Evolutionary conservation across 495 filamentous ascomycete genomes (phyloP).

Genomic region (Tuber indicum): DNA sequence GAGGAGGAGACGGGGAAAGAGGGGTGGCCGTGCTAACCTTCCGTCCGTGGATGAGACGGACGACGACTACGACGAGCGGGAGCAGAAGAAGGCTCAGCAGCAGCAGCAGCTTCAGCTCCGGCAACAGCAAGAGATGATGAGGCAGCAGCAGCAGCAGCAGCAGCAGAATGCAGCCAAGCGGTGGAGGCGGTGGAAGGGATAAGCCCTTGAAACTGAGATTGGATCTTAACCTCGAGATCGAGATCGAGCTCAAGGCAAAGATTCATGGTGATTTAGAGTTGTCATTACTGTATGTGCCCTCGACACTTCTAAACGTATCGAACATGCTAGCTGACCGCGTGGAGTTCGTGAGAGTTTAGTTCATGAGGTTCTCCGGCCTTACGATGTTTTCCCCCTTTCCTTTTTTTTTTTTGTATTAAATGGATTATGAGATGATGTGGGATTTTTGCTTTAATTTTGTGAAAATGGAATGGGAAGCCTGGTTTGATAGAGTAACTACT

Average conservation of each 20-base stretch:
- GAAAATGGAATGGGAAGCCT: background rate
- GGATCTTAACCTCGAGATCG: conserved; percentile 82
- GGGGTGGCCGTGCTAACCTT: background rate
- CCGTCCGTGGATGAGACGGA: conserved; percentile 16
- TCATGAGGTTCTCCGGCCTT: background rate
- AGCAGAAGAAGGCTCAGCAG: conserved; percentile 28
- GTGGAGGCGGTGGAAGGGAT: conserved; percentile 42
- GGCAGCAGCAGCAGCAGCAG: conserved; percentile 20
- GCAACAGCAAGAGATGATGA: conserved; percentile 23
- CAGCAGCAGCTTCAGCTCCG: conserved; percentile 15
- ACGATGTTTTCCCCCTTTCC: background rate
- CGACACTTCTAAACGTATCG: background rate
- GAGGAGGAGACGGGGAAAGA: conserved; percentile 19
- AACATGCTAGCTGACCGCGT: conserved; percentile 8
- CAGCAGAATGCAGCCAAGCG: conserved; percentile 44
- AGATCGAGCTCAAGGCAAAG: conserved; percentile 87
- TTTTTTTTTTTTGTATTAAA: background rate
- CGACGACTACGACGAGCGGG: conserved; percentile 37
- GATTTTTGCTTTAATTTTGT: background rate
- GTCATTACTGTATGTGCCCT: conserved; percentile 64
- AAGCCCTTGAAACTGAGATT: conserved; percentile 64
- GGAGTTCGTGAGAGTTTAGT: conserved; percentile 7
- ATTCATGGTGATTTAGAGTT: conserved; percentile 87
- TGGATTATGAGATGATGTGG: background rate
- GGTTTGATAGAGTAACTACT: background rate